phyloP scores from a whole-genome alignment of 371 early-diverging fungal genomes.

The Mortierella sp. region DNA sequence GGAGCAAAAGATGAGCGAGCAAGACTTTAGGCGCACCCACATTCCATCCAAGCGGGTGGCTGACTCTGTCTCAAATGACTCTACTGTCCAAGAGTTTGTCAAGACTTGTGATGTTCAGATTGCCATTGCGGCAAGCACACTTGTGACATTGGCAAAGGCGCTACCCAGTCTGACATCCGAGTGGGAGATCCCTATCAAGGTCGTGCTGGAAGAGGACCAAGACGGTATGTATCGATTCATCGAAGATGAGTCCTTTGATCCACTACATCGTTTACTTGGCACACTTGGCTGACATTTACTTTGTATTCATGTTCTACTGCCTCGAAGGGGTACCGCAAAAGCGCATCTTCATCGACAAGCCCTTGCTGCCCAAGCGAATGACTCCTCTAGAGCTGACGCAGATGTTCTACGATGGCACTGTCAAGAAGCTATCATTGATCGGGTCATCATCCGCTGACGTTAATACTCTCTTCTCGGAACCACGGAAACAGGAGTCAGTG shows the following conservation, averaged over 20 bases:
- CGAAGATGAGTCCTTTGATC: neutral
- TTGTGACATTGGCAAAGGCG: slow-evolving; percentile 33
- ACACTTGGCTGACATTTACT: neutral
- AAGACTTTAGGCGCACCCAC: slow-evolving; percentile 16
- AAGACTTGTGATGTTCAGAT: slow-evolving; percentile 36
- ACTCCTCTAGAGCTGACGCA: slow-evolving; percentile 39
- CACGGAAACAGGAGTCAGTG: neutral
- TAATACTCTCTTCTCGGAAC: neutral
- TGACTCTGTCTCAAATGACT: slow-evolving; percentile 24
- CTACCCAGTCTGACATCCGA: slow-evolving; percentile 31
- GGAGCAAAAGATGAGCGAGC: neutral
- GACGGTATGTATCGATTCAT: slow-evolving; percentile 16
- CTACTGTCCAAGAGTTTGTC: slow-evolving; percentile 18
- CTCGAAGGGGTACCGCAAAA: slow-evolving; percentile 30
- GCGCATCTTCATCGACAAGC: slow-evolving; percentile 47
- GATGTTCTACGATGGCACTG: slow-evolving; percentile 41
- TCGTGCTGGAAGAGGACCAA: slow-evolving; percentile 32
- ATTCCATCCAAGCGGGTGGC: slow-evolving; percentile 21
- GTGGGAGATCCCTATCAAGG: slow-evolving; percentile 52
- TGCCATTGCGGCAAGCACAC: slow-evolving; percentile 36
- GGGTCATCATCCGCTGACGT: slow-evolving; percentile 27
- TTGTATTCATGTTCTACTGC: neutral
- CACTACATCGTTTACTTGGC: neutral
- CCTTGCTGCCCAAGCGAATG: slow-evolving; percentile 43
- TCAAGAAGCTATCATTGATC: slow-evolving; percentile 32